Evolutionary conservation across 345 rosid genomes (phyloP), one percentile per base, ranked within the genome.

Genomic region (Physaria fendleri): DNA sequence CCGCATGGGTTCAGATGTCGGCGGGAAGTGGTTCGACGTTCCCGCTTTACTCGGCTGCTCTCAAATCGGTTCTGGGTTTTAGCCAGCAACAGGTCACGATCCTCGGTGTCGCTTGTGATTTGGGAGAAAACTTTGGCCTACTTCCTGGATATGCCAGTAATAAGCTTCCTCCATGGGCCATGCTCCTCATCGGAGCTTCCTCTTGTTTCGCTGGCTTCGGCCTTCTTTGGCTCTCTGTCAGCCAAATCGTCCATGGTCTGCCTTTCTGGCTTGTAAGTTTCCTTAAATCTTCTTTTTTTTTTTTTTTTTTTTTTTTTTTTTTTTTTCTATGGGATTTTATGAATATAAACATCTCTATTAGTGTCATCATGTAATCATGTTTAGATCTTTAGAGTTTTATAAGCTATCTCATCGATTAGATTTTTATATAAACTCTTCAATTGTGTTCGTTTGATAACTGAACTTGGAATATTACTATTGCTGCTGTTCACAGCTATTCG

Each of bases 251-350:
- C 13, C 2, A 11, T 6, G 75, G 66, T 42, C 52, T 93, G 65
- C 97, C 99, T 62, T 93, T 74, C 45, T 93, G 99, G 99, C 38
- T 81, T 83, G 97, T 93, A 55, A n/a, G n/a, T n/a, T n/a, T n/a
- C n/a, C n/a, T n/a, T n/a, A n/a, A n/a, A n/a, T n/a, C n/a, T n/a
- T n/a, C n/a, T n/a, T n/a, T n/a, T n/a, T n/a, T n/a, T n/a, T n/a
- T n/a, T n/a, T n/a, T n/a, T n/a, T n/a, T n/a, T n/a, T n/a, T n/a
- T n/a, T n/a, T n/a, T n/a, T n/a, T n/a, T n/a, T n/a, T n/a, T n/a
- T n/a, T n/a, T n/a, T n/a, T n/a, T n/a, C n/a, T n/a, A n/a, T n/a
- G n/a, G n/a, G n/a, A n/a, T n/a, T n/a, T n/a, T n/a, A n/a, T n/a
- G n/a, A n/a, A n/a, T n/a, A n/a, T n/a, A n/a, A n/a, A n/a, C n/a